Percentiles rank a stretch among this genome's conserved stretches.
Evolutionary conservation across 306 rosid species (phyloP).

Genomic region (Hippophae rhamnoides): DNA sequence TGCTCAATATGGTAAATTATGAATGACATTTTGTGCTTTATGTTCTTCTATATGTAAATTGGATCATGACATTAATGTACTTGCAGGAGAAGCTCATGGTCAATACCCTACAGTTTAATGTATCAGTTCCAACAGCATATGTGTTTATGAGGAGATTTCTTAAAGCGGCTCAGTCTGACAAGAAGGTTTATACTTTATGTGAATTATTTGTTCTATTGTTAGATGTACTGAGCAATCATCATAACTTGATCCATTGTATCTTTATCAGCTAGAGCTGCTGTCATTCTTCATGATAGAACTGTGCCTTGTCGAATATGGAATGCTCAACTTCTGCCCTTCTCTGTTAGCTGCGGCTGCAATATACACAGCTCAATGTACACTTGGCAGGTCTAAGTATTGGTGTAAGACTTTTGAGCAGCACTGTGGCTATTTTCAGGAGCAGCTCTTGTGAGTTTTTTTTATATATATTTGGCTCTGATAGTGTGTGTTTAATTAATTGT

Average conservation of each 20-base stretch:
- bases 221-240: background rate
- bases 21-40: background rate
- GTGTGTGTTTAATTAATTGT: background rate
- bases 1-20: slow-evolving; percentile 35
- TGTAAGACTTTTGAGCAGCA: slow-evolving; percentile 65
- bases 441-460: slow-evolving; percentile 48
- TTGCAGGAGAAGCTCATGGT: slow-evolving; percentile 45
- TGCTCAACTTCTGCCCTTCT: slow-evolving; percentile 67
- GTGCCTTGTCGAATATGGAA: slow-evolving; percentile 65
- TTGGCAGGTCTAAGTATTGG: slow-evolving; percentile 55
- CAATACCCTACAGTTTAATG: slow-evolving; percentile 41
- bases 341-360: slow-evolving; percentile 78
- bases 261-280: slow-evolving; percentile 54
- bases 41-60: background rate
- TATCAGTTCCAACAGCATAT: slow-evolving; percentile 52
- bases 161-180: slow-evolving; percentile 45
- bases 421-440: slow-evolving; percentile 51
- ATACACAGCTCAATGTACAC: slow-evolving; percentile 57
- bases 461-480: background rate
- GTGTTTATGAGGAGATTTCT: slow-evolving; percentile 51
- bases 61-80: background rate
- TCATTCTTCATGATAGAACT: slow-evolving; percentile 77
- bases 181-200: slow-evolving; percentile 18
- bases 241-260: slow-evolving; percentile 4
- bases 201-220: background rate